A percentile compares a stretch with the other conserved stretches of the same genome.
phyloP scores from a whole-genome alignment of 768 basidiomycete genomes.

The Inosperma sp. region DNA sequence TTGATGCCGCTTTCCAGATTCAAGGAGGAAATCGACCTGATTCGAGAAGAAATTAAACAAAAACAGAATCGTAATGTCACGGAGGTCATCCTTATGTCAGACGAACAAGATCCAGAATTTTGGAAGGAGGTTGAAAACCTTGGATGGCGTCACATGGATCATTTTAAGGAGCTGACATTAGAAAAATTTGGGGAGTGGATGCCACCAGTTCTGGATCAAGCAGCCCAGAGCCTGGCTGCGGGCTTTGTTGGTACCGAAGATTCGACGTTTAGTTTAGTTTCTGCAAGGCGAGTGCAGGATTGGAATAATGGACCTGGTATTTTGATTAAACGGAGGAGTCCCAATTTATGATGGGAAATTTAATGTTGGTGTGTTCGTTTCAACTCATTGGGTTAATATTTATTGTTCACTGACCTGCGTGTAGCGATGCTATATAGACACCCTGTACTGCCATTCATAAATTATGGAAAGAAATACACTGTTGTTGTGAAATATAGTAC shows the following conservation, averaged over 20 bases:
- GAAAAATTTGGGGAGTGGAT: slow-evolving; percentile 43
- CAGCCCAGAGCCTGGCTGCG: slow-evolving; percentile 48
- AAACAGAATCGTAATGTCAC: slow-evolving; percentile 29
- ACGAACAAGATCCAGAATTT: slow-evolving; percentile 41
- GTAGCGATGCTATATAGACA: too few species aligned
- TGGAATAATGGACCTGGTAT: slow-evolving; percentile 49
- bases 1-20: slow-evolving; percentile 38
- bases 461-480: too few species aligned
- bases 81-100: slow-evolving; percentile 46
- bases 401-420: too few species aligned
- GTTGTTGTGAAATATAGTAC: too few species aligned
- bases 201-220: slow-evolving; percentile 49
- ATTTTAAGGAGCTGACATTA: slow-evolving; percentile 30
- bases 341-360: too few species aligned
- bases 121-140: slow-evolving; percentile 35
- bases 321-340: too few species aligned
- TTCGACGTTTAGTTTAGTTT: slow-evolving; percentile 58
- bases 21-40: slow-evolving; percentile 33
- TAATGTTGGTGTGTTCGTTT: too few species aligned
- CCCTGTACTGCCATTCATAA: too few species aligned
- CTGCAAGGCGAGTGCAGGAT: slow-evolving; percentile 48
- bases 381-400: too few species aligned
- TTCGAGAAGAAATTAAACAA: slow-evolving; percentile 32
- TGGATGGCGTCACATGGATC: slow-evolving; percentile 46
- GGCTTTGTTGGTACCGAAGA: slow-evolving; percentile 59